phyloP scores from a whole-genome alignment of 75 land plant genomes.

The Pseudotsuga menziesii region DNA sequence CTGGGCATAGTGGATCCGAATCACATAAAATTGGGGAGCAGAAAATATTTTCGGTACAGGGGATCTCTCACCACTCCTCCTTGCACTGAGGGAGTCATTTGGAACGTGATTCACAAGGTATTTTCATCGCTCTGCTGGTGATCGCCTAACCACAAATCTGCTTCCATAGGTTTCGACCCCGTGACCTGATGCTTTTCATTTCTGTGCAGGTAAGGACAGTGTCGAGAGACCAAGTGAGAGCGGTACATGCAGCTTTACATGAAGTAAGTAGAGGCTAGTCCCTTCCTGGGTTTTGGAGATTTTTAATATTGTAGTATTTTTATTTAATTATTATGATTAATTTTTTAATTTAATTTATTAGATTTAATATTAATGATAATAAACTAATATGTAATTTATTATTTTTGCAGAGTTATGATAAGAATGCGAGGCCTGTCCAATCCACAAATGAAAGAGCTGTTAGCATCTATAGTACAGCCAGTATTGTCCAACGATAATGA shows the following conservation, averaged over 20 bases:
- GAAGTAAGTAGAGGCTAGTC: slow-evolving; percentile 21
- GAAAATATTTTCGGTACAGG: slow-evolving; percentile 49
- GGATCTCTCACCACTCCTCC: slow-evolving; percentile 82
- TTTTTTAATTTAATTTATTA: too few species aligned
- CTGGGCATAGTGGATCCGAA: slow-evolving; percentile 3
- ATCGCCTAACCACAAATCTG: background rate
- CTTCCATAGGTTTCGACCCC: background rate
- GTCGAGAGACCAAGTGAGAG: slow-evolving; percentile 20
- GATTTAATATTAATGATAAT: too few species aligned
- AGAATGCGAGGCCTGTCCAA: slow-evolving; percentile 16
- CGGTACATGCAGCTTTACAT: slow-evolving; percentile 12
- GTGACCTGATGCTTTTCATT: too few species aligned
- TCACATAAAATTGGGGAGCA: slow-evolving; percentile 4
- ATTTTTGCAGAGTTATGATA: slow-evolving; percentile 11
- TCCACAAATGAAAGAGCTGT: slow-evolving; percentile 1
- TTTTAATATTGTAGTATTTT: too few species aligned
- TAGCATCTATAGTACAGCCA: too few species aligned
- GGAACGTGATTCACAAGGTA: slow-evolving; percentile 41
- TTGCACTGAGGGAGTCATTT: slow-evolving; percentile 56
- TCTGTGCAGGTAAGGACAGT: slow-evolving; percentile 15
- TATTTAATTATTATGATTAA: too few species aligned
- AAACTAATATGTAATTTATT: too few species aligned
- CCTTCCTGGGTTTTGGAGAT: too few species aligned
- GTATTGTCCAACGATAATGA: too few species aligned
- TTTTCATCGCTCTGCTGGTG: background rate